A percentile compares a stretch with the other conserved stretches of the same genome.
phyloP scores from a whole-genome alignment of 2,329 filamentous ascomycete genomes.

The Spiromastix sp. region DNA sequence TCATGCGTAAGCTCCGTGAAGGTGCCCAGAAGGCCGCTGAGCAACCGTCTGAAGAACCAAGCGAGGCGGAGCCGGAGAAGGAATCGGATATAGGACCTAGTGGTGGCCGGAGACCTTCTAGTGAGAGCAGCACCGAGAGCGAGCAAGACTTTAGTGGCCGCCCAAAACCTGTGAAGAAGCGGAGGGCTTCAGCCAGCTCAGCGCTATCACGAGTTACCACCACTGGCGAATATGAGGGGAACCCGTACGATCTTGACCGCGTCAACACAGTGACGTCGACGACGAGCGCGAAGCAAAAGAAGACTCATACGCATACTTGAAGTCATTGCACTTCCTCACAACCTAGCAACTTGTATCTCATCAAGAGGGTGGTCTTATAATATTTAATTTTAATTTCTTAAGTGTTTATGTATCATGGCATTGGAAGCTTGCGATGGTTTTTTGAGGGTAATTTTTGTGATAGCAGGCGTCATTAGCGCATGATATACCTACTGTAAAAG shows the following conservation, averaged over 20 bases:
- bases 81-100: neutral
- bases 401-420: too few species aligned
- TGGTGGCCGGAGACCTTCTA: neutral
- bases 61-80: neutral
- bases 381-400: too few species aligned
- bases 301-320: neutral
- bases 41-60: constrained; percentile 1
- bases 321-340: too few species aligned
- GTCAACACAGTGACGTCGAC: constrained; percentile 24
- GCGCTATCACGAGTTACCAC: neutral
- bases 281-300: constrained; percentile 2
- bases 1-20: constrained; percentile 39
- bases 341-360: too few species aligned
- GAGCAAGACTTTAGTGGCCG: neutral
- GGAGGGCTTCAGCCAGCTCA: neutral
- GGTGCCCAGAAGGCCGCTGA: constrained; percentile 1
- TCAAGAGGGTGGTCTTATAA: too few species aligned
- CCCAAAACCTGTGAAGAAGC: neutral
- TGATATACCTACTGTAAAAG: too few species aligned
- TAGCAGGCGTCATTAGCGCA: too few species aligned
- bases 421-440: too few species aligned
- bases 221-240: constrained; percentile 28
- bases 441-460: too few species aligned
- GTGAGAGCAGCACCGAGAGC: neutral
- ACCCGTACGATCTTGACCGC: constrained; percentile 35